Base-by-base conservation (phyloP, 2,329 filamentous ascomycete genomes). In the Calonectria pseudoturangicola region DNA sequence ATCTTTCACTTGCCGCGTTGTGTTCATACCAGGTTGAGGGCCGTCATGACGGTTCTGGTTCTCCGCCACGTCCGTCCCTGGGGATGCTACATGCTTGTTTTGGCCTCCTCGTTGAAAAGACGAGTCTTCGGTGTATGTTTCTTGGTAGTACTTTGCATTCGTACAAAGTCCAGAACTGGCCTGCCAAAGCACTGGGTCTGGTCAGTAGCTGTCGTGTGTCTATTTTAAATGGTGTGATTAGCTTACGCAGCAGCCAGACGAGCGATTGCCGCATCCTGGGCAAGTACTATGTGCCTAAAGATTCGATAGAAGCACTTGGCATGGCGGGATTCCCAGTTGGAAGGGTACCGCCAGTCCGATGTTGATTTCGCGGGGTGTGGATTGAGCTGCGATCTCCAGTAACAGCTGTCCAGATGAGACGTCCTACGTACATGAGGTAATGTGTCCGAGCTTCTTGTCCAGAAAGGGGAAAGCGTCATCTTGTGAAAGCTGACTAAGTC, bases 151-250 rank as follows among this genome's bases (percentile, higher is more conserved):
- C 73, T 87, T 85, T 50, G 83, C 82, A 70, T 86, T 83, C 43
- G 84, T 84, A 74, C 79, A 79, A 69, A 84, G 74, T 71, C 85
- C 82, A 65, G 81, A 79, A 65, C 81, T 79, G 58, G 81, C 83
- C 86, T 88, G 87, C 85, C 85, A 83, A 66, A 88, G 87, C 85
- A 88, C 87, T 88, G 76, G 65, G 69, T 71, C 41, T 66, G 58
- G 76, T 83, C 68, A 82, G 80, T 63, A 72, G 70, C 48, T 74
- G 76, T 78, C 77, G 76, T 73, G 73, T 80, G 78, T 74, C 51
- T 43, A 56, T 58, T 30, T n/a, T 33, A 45, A 51, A 48, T 36
- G 67, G 54, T 60, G 67, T 25, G 33, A 66, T 48, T 27, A 45
- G 73, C 71, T 54, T 83, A 88, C 87, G 83, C 79, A 86, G 81